These are phyloP conservation scores for Citrus reticulata DNA, from an alignment of 345 rosid genomes.

Conservation along the genomic window DNA sequence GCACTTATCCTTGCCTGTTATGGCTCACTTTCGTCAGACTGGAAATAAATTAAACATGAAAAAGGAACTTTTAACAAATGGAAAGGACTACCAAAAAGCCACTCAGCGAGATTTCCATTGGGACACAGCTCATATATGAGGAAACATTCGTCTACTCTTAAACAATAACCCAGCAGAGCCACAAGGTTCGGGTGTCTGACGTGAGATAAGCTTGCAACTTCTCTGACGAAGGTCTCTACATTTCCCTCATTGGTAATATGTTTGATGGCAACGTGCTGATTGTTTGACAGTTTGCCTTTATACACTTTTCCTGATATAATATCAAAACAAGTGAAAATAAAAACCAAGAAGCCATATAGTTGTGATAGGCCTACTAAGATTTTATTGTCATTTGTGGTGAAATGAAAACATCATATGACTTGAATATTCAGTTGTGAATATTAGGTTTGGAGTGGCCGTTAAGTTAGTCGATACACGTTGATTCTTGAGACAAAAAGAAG, in stretches of 20 bases:
- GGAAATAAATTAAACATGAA: background rate
- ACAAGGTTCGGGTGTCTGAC: constrained; percentile 41
- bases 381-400: too few species aligned
- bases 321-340: background rate
- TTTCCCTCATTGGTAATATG: constrained; percentile 41
- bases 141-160: constrained; percentile 38
- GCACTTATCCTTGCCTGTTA: constrained; percentile 34
- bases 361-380: background rate
- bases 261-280: constrained; percentile 39
- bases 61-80: background rate
- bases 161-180: constrained; percentile 39
- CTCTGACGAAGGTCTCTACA: constrained; percentile 47
- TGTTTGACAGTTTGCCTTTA: constrained; percentile 35
- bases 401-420: too few species aligned
- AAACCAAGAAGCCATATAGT: background rate
- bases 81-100: constrained; percentile 39
- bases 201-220: constrained; percentile 36
- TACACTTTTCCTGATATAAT: constrained; percentile 44
- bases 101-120: constrained; percentile 43
- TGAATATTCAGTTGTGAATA: too few species aligned
- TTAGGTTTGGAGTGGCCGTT: too few species aligned
- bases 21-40: background rate
- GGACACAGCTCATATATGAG: constrained; percentile 48
- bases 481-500: background rate
- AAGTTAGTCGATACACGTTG: background rate